phyloP scores from a whole-genome alignment of 352 stramenopile genomes.

The Aphanomyces cochlioides region DNA sequence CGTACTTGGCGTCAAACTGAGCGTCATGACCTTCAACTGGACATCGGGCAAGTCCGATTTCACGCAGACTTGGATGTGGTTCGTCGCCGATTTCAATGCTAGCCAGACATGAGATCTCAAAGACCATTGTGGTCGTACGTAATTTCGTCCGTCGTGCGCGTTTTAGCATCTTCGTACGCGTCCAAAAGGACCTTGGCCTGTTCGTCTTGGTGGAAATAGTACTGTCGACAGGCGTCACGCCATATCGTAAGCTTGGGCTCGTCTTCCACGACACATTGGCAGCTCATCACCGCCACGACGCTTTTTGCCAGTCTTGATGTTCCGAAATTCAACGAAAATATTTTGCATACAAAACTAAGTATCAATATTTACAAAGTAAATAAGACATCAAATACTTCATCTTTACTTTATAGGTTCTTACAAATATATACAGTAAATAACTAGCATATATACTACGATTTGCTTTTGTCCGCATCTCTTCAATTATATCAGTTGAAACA shows the following conservation, averaged over 20 bases:
- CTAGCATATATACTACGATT: no score
- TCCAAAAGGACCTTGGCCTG: constrained; percentile 18
- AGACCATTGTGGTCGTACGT: neutral
- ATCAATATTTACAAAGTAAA: no score
- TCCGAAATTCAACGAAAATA: no score
- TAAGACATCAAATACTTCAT: no score
- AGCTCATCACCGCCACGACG: neutral
- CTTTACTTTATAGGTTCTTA: no score
- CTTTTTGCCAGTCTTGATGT: no score
- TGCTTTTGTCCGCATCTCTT: no score
- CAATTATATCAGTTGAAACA: no score
- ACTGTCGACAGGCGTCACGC: constrained; percentile 17
- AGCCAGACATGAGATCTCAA: neutral
- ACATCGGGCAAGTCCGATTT: constrained; percentile 7
- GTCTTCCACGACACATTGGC: constrained; percentile 6
- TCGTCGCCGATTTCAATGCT: constrained; percentile 8
- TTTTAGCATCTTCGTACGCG: constrained; percentile 21
- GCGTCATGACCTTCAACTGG: constrained; percentile 2
- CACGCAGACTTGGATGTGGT: no score
- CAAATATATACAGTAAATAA: no score
- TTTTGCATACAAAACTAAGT: no score
- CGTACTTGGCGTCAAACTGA: constrained; percentile 16
- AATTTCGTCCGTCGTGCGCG: neutral
- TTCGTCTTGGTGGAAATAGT: constrained; percentile 25
- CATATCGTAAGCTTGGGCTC: neutral